These are phyloP conservation scores for Endotrypanum monterogeii DNA, from an alignment of 208 protist genomes.

Conservation along the genomic window DNA sequence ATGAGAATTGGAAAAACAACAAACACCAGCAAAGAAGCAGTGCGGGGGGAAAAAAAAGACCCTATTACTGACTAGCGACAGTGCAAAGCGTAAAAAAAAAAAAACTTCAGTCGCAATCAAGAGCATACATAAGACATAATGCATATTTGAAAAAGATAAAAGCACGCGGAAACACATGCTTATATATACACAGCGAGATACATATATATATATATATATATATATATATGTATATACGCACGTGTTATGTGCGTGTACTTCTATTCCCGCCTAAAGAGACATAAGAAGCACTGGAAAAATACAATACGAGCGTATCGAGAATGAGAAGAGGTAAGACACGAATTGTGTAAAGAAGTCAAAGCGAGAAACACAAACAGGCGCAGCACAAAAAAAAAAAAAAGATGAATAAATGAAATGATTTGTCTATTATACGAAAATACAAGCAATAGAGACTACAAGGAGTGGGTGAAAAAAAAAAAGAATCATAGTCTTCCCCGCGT, in stretches of 20 bases:
- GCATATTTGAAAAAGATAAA: background rate
- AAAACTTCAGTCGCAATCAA: background rate
- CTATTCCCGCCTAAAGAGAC: background rate
- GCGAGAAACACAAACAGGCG: constrained; percentile 1
- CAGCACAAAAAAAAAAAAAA: constrained; percentile 8
- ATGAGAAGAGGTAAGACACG: background rate
- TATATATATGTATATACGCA: background rate
- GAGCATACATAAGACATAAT: no score
- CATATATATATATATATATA: background rate
- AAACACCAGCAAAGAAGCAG: background rate
- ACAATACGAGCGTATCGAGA: background rate
- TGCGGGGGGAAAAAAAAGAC: background rate
- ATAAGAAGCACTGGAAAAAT: background rate
- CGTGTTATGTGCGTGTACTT: no score
- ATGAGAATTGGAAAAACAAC: no score
- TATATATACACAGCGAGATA: background rate
- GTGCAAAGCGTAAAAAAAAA: background rate
- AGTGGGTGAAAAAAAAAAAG: background rate
- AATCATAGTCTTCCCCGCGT: background rate
- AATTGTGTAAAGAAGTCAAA: background rate
- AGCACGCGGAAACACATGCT: background rate
- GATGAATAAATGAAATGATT: background rate
- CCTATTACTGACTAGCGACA: background rate
- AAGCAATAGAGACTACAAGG: no score
- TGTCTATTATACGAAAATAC: no score